A percentile compares a stretch with the other conserved stretches of the same genome.
These are phyloP conservation scores for Tillandsia fasciculata DNA, from an alignment of 176 grass and related monocot species.

Conservation along the genomic window DNA sequence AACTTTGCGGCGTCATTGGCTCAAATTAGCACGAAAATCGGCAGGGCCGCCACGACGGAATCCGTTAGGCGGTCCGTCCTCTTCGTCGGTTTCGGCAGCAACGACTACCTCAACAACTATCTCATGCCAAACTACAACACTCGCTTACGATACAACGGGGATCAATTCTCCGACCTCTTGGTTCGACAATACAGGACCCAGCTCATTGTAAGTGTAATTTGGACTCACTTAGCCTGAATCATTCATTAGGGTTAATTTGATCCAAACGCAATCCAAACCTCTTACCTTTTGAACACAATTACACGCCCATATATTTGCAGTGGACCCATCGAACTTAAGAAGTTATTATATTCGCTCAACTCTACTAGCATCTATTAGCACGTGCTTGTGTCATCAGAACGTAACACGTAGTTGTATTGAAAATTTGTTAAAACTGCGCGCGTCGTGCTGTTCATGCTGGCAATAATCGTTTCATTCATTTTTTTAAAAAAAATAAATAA, in stretches of 20 bases:
- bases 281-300: background rate
- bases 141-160: slow-evolving; percentile 19
- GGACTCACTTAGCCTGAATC: no score
- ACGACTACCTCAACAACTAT: slow-evolving; percentile 87
- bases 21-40: slow-evolving; percentile 13
- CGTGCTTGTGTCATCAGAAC: no score
- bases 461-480: no score
- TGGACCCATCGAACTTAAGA: no score
- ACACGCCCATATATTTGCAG: no score
- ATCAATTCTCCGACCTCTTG: slow-evolving; percentile 45
- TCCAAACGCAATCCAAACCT: background rate
- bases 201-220: slow-evolving; percentile 27
- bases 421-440: no score
- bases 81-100: slow-evolving; percentile 58
- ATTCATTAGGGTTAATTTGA: background rate
- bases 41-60: background rate
- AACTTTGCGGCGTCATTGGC: slow-evolving; percentile 35
- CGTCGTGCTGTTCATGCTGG: no score
- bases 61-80: slow-evolving; percentile 23
- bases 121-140: slow-evolving; percentile 54
- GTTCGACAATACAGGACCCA: slow-evolving; percentile 26
- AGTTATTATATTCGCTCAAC: no score
- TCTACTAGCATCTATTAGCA: no score
- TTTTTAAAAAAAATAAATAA: no score
- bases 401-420: no score